Percentiles rank a stretch among this genome's conserved stretches.
These are phyloP conservation scores for Cryptosporidium ryanae DNA, from an alignment of 169 alveolate genomes.

Conservation along the genomic window DNA sequence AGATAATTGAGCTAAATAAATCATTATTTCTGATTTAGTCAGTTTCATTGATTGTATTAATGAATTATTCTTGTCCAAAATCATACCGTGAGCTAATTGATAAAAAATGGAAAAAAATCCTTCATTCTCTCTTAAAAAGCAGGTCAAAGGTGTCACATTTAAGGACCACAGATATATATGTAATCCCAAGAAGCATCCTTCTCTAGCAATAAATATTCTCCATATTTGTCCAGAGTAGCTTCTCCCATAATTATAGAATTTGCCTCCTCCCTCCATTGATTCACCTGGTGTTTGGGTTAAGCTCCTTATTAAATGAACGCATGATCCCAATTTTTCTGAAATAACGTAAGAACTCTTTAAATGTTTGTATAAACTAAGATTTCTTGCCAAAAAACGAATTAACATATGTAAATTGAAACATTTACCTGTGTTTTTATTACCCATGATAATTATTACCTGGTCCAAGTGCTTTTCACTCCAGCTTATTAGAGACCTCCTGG, in stretches of 20 bases:
- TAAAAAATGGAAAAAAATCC: constrained; percentile 57
- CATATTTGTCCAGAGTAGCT: constrained; percentile 59
- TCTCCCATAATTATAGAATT: constrained; percentile 25
- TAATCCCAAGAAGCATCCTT: constrained; percentile 37
- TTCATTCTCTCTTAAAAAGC: constrained; percentile 19
- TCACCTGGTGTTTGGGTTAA: constrained; percentile 71
- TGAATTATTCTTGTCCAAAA: constrained; percentile 47
- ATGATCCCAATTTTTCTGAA: constrained; percentile 54
- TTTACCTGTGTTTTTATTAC: constrained; percentile 52
- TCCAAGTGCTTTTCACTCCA: constrained; percentile 54
- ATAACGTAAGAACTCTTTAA: constrained; percentile 47
- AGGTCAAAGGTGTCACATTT: constrained; percentile 39
- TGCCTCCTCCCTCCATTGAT: constrained; percentile 8
- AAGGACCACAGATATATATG: constrained; percentile 54
- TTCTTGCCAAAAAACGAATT: constrained; percentile 48
- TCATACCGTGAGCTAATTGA: constrained; percentile 66
- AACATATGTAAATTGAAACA: constrained; percentile 65
- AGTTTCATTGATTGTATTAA: constrained; percentile 27
- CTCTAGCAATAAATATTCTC: constrained; percentile 66
- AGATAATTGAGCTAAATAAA: constrained; percentile 49
- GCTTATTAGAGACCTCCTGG: constrained; percentile 50
- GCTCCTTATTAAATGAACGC: constrained; percentile 51
- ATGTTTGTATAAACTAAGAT: constrained; percentile 59
- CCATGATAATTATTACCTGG: constrained; percentile 56
- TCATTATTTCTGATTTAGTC: constrained; percentile 12